A percentile compares a stretch with the other conserved stretches of the same genome.
Evolutionary conservation across 768 basidiomycete genomes (phyloP).

Genomic region (Leccinum uliginosum): DNA sequence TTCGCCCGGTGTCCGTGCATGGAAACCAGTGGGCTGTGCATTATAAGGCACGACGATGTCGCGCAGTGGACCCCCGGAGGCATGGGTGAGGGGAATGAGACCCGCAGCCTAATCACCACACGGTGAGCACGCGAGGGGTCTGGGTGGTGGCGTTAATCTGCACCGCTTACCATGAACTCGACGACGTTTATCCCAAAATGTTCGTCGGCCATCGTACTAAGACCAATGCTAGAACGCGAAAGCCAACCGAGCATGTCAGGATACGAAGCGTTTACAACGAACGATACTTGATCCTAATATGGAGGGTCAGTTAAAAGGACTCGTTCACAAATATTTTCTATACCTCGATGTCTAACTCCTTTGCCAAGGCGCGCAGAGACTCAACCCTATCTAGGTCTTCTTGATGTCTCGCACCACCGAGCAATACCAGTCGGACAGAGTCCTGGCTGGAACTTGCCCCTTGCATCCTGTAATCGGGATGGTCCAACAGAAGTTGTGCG

Average conservation of each 20-base stretch:
- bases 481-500: conserved; percentile 45
- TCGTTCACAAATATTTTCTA: conserved; percentile 12
- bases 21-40: conserved; percentile 76
- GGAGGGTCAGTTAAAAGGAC: background rate
- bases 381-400: conserved; percentile 70
- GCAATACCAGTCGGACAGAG: conserved; percentile 59
- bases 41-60: conserved; percentile 87
- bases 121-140: conserved; percentile 9
- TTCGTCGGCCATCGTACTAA: conserved; percentile 98
- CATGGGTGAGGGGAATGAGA: conserved; percentile 86
- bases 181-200: conserved; percentile 99
- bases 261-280: conserved; percentile 83
- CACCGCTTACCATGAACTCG: conserved; percentile 81
- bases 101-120: conserved; percentile 72
- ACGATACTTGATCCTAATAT: conserved; percentile 61
- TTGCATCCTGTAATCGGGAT: conserved; percentile 51
- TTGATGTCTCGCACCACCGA: conserved; percentile 82
- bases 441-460: conserved; percentile 14
- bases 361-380: conserved; percentile 52
- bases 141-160: background rate
- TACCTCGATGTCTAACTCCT: conserved; percentile 63
- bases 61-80: conserved; percentile 85
- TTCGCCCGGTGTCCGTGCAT: conserved; percentile 59
- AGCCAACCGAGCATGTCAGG: conserved; percentile 66
- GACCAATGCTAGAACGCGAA: conserved; percentile 70